Evolutionary conservation across 768 basidiomycete genomes (phyloP).

Genomic region (Rhodotorula paludigena): DNA sequence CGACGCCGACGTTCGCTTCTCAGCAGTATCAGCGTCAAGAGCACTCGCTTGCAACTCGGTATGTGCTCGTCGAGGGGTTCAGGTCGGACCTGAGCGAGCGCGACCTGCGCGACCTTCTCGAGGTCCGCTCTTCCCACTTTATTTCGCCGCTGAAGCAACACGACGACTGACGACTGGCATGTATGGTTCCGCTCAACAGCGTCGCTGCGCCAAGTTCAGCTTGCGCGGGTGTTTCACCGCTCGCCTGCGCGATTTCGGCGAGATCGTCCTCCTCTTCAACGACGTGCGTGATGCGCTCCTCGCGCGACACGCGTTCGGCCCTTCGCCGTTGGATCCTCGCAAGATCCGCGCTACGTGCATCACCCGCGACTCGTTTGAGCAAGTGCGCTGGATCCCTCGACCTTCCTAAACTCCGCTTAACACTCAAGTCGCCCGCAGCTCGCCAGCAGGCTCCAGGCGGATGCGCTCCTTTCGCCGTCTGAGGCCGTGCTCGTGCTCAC

Average conservation of each 20-base stretch:
- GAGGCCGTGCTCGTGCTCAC: constrained; percentile 31
- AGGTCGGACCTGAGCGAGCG: background rate
- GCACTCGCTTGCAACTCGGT: constrained; percentile 22
- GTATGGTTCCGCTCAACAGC: constrained; percentile 5
- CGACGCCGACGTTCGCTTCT: background rate
- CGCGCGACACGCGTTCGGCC: background rate
- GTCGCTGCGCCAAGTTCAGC: background rate
- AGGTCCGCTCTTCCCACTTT: constrained; percentile 1
- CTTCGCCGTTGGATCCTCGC: no score
- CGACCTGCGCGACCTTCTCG: background rate
- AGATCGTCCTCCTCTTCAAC: constrained; percentile 32
- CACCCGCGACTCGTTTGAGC: constrained; percentile 3
- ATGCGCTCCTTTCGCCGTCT: constrained; percentile 25
- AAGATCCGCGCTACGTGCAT: constrained; percentile 13
- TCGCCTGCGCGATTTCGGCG: constrained; percentile 3
- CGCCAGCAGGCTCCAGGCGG: background rate
- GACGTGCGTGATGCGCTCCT: constrained; percentile 23
- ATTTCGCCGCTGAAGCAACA: no score
- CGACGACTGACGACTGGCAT: background rate
- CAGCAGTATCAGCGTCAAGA: no score
- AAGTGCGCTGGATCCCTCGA: constrained; percentile 1
- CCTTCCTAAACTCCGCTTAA: background rate
- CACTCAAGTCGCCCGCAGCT: constrained; percentile 5
- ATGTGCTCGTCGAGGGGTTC: constrained; percentile 24
- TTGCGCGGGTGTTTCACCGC: constrained; percentile 14